phyloP scores from a whole-genome alignment of 306 rosid genomes.

The Prunus davidiana region DNA sequence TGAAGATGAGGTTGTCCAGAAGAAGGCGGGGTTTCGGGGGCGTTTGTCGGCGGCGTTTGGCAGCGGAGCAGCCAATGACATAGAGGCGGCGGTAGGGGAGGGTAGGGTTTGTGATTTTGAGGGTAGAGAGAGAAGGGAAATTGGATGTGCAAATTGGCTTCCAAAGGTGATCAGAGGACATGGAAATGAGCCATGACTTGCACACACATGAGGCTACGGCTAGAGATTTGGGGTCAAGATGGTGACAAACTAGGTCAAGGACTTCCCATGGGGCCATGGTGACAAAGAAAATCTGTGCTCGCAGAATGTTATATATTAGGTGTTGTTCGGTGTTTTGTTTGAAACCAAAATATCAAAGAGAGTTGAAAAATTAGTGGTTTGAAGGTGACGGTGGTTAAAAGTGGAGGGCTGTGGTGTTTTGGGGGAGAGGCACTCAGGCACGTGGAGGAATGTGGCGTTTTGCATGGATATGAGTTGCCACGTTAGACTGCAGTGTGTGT shows the following conservation, averaged over 20 bases:
- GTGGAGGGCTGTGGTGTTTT: neutral
- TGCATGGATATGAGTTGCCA: slow-evolving; percentile 44
- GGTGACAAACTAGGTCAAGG: slow-evolving; percentile 36
- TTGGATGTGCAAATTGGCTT: slow-evolving; percentile 37
- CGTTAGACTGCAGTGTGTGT: slow-evolving; percentile 1
- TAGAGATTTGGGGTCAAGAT: slow-evolving; percentile 60
- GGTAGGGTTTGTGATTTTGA: slow-evolving; percentile 6
- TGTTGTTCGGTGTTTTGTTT: neutral
- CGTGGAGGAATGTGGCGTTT: slow-evolving; percentile 26
- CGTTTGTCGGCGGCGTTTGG: slow-evolving; percentile 24
- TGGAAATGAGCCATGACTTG: slow-evolving; percentile 50
- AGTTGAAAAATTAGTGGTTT: neutral
- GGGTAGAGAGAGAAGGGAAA: slow-evolving; percentile 48
- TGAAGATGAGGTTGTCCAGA: slow-evolving; percentile 41
- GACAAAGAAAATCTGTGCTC: neutral
- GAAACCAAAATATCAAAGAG: neutral
- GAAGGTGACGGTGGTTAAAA: neutral
- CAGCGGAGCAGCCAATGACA: slow-evolving; percentile 27
- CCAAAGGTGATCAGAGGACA: slow-evolving; percentile 67
- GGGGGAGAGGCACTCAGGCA: slow-evolving; percentile 3
- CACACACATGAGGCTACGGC: slow-evolving; percentile 60
- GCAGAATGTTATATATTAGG: neutral
- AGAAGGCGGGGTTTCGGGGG: slow-evolving; percentile 37
- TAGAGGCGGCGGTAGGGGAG: slow-evolving; percentile 45
- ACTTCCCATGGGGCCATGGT: slow-evolving; percentile 46